phyloP scores from a whole-genome alignment of 2,329 filamentous ascomycete species.

The Aureobasidium sp. region DNA sequence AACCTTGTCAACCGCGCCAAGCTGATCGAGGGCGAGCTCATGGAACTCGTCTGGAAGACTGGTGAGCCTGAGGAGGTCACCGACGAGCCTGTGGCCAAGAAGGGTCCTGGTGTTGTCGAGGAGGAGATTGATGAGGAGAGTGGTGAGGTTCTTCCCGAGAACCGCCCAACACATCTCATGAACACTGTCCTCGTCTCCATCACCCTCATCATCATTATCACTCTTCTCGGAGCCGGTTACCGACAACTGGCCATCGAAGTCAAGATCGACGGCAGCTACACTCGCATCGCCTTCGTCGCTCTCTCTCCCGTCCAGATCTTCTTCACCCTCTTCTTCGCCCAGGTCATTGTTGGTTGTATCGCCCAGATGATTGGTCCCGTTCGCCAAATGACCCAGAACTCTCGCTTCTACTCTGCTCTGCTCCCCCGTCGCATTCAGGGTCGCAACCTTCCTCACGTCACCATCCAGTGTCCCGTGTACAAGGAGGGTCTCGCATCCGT shows the following conservation, averaged over 20 bases:
- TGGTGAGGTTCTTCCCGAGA: conserved; percentile 58
- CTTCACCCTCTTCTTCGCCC: conserved; percentile 75
- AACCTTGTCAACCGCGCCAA: conserved; percentile 64
- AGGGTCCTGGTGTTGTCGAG: conserved; percentile 39
- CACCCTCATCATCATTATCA: conserved; percentile 58
- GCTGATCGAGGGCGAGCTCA: conserved; percentile 67
- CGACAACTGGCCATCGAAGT: conserved; percentile 63
- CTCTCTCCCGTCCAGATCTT: conserved; percentile 68
- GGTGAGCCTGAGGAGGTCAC: conserved; percentile 48
- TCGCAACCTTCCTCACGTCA: conserved; percentile 57
- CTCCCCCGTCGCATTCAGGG: conserved; percentile 56
- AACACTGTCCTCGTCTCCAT: conserved; percentile 63
- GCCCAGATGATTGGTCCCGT: conserved; percentile 72
- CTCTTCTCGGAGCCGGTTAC: conserved; percentile 63
- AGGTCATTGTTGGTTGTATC: conserved; percentile 69
- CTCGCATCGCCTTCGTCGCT: conserved; percentile 57
- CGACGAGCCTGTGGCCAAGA: conserved; percentile 48
- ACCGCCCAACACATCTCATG: conserved; percentile 59
- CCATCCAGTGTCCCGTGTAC: conserved; percentile 79
- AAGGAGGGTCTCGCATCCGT: conserved; percentile 73
- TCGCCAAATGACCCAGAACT: conserved; percentile 65
- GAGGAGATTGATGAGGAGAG: conserved; percentile 65
- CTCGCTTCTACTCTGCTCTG: conserved; percentile 73
- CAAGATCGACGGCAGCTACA: conserved; percentile 55
- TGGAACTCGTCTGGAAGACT: conserved; percentile 68